Evolutionary conservation across 2,329 filamentous ascomycete species (phyloP).

Genomic region (Myriosclerotinia scirpicola): DNA sequence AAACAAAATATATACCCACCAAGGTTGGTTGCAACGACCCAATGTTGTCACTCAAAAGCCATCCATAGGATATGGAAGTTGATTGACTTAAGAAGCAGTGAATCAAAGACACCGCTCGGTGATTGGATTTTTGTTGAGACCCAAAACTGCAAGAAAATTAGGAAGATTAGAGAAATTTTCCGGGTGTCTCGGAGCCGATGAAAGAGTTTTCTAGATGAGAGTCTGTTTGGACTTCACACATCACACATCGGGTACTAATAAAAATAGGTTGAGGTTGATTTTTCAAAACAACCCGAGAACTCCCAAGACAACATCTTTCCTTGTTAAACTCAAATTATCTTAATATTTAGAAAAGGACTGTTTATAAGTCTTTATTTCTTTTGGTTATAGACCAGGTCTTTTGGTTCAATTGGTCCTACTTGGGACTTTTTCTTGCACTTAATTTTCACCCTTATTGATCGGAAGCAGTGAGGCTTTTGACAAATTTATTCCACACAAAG

Average conservation of each 20-base stretch:
- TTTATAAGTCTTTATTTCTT: neutral
- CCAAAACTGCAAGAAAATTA: no score
- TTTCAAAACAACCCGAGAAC: neutral
- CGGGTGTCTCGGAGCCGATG: no score
- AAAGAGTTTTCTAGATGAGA: neutral
- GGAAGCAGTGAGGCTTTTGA: neutral
- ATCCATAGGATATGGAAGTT: neutral
- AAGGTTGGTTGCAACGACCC: no score
- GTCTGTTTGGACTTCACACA: neutral
- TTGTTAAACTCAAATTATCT: neutral
- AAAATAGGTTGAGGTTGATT: neutral
- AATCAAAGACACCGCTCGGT: neutral
- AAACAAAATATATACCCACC: neutral
- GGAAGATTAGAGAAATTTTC: neutral
- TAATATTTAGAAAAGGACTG: rapidly evolving
- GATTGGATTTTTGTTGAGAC: no score
- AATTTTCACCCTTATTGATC: neutral
- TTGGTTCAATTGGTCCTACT: neutral
- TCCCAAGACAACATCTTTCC: neutral
- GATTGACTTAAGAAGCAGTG: neutral
- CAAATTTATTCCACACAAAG: neutral
- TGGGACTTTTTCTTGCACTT: no score
- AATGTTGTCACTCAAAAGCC: neutral
- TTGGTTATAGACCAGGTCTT: no score
- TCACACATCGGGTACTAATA: no score